Percentiles rank a stretch among this genome's conserved stretches.
These are phyloP conservation scores for Hyaloraphidium curvatum DNA, from an alignment of 192 early-diverging fungal genomes.

Conservation along the genomic window DNA sequence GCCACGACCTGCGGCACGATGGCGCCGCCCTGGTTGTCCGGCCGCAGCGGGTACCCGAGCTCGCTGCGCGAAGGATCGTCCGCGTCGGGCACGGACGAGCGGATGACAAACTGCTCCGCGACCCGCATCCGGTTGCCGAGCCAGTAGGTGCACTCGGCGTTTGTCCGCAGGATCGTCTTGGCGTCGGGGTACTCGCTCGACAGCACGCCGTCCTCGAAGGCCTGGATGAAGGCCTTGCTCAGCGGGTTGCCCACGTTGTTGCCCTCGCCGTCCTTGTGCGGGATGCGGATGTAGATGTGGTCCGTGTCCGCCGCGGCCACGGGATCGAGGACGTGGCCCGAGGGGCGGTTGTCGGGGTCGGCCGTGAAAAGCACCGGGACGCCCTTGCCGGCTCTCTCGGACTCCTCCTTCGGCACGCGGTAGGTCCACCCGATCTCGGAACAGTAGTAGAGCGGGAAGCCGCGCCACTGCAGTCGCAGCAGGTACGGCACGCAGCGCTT, in stretches of 20 bases:
- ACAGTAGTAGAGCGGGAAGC: conserved; percentile 57
- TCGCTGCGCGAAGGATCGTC: background rate
- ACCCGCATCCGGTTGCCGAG: conserved; percentile 62
- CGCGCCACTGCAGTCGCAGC: conserved; percentile 63
- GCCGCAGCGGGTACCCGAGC: background rate
- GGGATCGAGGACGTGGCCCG: conserved; percentile 22
- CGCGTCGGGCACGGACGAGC: conserved; percentile 7
- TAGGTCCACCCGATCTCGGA: conserved; percentile 62
- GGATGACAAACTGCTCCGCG: conserved; percentile 66
- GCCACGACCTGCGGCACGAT: conserved; percentile 77
- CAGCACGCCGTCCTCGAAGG: conserved; percentile 64
- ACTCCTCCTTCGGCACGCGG: conserved; percentile 31
- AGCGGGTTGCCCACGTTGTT: conserved; percentile 69
- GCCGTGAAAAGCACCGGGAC: conserved; percentile 12
- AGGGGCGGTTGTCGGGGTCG: conserved; percentile 20
- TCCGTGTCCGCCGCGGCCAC: conserved; percentile 10
- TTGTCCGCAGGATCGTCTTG: conserved; percentile 53
- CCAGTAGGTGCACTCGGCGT: conserved; percentile 80
- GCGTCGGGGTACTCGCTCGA: conserved; percentile 50
- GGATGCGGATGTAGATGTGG: conserved; percentile 46
- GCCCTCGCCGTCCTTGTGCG: conserved; percentile 67
- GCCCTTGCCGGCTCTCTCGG: background rate
- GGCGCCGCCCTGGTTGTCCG: conserved; percentile 30
- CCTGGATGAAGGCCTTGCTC: conserved; percentile 53
- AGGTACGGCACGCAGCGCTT: conserved; percentile 61